These are phyloP conservation scores for Andrographis paniculata DNA, from an alignment of 305 asterid species.

Conservation along the genomic window DNA sequence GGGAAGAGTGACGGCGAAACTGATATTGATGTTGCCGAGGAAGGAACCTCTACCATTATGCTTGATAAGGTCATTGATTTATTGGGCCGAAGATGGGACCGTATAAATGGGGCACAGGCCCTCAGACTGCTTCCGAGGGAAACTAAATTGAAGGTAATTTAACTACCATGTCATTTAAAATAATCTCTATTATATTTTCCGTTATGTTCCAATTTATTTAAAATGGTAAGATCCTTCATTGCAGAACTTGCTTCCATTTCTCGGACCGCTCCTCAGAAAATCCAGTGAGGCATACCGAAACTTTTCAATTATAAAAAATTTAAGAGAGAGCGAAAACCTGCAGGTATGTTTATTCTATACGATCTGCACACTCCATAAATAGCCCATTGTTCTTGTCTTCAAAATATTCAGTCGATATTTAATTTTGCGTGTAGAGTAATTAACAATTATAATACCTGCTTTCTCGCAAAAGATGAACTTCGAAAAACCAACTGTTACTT, in stretches of 20 bases:
- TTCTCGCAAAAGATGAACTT: no score
- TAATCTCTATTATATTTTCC: no score
- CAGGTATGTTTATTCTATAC: constrained; percentile 54
- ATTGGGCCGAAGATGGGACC: constrained; percentile 92
- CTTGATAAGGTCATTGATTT: constrained; percentile 89
- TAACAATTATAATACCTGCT: no score
- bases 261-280: constrained; percentile 89
- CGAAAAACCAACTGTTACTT: background rate
- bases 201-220: no score
- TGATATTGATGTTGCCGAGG: constrained; percentile 56
- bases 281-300: constrained; percentile 84
- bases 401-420: no score
- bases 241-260: constrained; percentile 94
- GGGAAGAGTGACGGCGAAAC: constrained; percentile 89
- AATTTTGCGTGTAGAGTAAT: no score
- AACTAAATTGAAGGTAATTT: constrained; percentile 79
- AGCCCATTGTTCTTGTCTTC: background rate
- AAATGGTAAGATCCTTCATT: constrained; percentile 17
- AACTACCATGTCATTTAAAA: no score
- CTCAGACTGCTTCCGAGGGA: constrained; percentile 84
- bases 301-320: constrained; percentile 74
- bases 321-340: constrained; percentile 88
- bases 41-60: constrained; percentile 69
- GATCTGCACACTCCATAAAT: no score
- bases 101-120: constrained; percentile 95